These are phyloP conservation scores for Cucurbita argyrosperma DNA, from an alignment of 306 rosid species.

Conservation along the genomic window DNA sequence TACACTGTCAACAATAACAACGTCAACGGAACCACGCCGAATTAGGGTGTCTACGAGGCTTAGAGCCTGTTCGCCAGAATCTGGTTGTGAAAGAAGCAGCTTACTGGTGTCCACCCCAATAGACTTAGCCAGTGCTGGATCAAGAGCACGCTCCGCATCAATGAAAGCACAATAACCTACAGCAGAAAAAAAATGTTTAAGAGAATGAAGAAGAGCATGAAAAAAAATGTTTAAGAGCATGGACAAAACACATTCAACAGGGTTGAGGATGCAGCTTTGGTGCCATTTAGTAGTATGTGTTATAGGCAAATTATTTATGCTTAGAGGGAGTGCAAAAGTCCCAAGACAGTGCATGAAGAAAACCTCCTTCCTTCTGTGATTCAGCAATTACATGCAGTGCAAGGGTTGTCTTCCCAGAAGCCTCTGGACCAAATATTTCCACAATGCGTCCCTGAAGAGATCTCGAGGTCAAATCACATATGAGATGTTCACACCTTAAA, in stretches of 20 bases:
- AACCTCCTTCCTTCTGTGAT: conserved; percentile 93
- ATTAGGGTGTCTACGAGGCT: conserved; percentile 80
- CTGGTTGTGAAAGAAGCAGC: conserved; percentile 85
- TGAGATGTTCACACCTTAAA: background rate
- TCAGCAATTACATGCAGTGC: conserved; percentile 83
- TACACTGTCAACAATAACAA: conserved; percentile 88
- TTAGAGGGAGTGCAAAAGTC: background rate
- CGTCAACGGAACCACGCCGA: conserved; percentile 91
- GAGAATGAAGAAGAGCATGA: background rate
- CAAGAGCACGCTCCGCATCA: conserved; percentile 95
- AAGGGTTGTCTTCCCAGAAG: conserved; percentile 90
- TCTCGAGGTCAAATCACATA: conserved; percentile 11
- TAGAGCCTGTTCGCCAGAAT: conserved; percentile 90
- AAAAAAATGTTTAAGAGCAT: background rate
- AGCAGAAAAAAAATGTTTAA: background rate
- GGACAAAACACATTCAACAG: background rate
- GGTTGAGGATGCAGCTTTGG: background rate
- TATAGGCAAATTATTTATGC: background rate
- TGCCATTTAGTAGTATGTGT: background rate
- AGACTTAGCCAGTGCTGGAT: conserved; percentile 59
- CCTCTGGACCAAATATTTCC: conserved; percentile 92
- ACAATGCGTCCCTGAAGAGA: conserved; percentile 71
- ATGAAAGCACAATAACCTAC: conserved; percentile 71
- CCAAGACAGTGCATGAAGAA: background rate
- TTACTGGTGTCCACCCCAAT: conserved; percentile 68